Percentiles rank a stretch among this genome's conserved stretches.
These are phyloP conservation scores for Huntiella abstrusa DNA, from an alignment of 2,329 filamentous ascomycete species.

Conservation along the genomic window DNA sequence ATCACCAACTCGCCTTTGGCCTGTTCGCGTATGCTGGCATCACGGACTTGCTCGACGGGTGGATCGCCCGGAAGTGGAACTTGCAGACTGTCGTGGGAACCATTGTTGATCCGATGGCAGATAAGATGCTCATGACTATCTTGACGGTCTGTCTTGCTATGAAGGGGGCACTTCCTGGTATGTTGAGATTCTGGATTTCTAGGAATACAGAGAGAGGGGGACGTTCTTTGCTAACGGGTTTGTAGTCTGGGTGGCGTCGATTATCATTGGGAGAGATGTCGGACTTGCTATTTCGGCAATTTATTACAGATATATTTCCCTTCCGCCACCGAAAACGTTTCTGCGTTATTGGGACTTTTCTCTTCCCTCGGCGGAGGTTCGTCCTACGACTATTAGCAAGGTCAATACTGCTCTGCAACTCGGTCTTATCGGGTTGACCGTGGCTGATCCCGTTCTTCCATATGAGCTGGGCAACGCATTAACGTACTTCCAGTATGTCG, in stretches of 20 bases:
- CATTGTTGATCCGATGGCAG: constrained; percentile 89
- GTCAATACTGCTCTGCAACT: constrained; percentile 89
- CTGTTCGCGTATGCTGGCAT: constrained; percentile 86
- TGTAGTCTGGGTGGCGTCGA: constrained; percentile 64
- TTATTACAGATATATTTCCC: constrained; percentile 88
- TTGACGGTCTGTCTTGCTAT: constrained; percentile 68
- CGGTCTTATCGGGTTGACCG: constrained; percentile 66
- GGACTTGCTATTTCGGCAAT: constrained; percentile 70
- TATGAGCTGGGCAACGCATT: constrained; percentile 35
- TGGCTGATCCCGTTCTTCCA: constrained; percentile 58
- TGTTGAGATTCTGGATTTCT: constrained; percentile 16
- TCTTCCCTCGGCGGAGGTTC: constrained; percentile 69
- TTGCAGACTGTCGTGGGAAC: constrained; percentile 86
- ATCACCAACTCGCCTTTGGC: constrained; percentile 58
- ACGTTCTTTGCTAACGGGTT: not conserved
- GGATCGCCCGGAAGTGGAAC: constrained; percentile 75
- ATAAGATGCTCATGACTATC: constrained; percentile 91
- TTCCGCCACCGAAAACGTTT: constrained; percentile 87
- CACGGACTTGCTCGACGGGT: constrained; percentile 85
- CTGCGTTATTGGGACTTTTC: constrained; percentile 93
- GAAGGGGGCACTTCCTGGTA: constrained; percentile 65
- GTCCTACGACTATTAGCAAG: constrained; percentile 68
- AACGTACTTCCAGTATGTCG: constrained; percentile 48
- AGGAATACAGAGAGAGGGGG: not conserved
- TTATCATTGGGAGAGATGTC: constrained; percentile 79